phyloP scores from a whole-genome alignment of 768 basidiomycete genomes.

The Hortiboletus flavorubellus region DNA sequence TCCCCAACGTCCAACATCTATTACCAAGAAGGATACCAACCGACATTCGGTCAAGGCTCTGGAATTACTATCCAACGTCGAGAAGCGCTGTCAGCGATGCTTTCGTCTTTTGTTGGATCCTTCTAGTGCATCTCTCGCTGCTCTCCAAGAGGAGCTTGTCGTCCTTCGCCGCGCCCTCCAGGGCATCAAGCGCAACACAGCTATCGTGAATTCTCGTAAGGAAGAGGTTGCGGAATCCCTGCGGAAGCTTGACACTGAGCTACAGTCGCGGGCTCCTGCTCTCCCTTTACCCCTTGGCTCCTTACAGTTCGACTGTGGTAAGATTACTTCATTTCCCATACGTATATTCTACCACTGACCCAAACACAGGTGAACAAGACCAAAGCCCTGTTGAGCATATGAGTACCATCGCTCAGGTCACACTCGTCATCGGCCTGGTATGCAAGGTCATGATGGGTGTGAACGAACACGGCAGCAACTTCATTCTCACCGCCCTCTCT shows the following conservation, averaged over 20 bases:
- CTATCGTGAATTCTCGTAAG: background rate
- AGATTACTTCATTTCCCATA: background rate
- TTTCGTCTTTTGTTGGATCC: background rate
- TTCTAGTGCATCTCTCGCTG: background rate
- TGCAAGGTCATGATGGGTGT: slow-evolving; percentile 17
- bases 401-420: slow-evolving; percentile 3
- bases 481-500: slow-evolving; percentile 19
- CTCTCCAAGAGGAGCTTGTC: background rate
- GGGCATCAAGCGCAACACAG: background rate
- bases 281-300: background rate
- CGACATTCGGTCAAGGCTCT: background rate
- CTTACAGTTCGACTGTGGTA: background rate
- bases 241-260: background rate
- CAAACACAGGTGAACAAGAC: background rate
- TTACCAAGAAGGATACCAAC: background rate
- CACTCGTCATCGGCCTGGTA: background rate
- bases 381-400: slow-evolving; percentile 1
- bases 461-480: slow-evolving; percentile 7
- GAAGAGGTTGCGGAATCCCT: background rate
- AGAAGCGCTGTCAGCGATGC: background rate
- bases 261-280: background rate
- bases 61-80: background rate
- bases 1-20: background rate
- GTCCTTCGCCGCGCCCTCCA: background rate
- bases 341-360: background rate